These are phyloP conservation scores for Aspergillus phoenicis DNA, from an alignment of 2,329 filamentous ascomycete species.

Conservation along the genomic window DNA sequence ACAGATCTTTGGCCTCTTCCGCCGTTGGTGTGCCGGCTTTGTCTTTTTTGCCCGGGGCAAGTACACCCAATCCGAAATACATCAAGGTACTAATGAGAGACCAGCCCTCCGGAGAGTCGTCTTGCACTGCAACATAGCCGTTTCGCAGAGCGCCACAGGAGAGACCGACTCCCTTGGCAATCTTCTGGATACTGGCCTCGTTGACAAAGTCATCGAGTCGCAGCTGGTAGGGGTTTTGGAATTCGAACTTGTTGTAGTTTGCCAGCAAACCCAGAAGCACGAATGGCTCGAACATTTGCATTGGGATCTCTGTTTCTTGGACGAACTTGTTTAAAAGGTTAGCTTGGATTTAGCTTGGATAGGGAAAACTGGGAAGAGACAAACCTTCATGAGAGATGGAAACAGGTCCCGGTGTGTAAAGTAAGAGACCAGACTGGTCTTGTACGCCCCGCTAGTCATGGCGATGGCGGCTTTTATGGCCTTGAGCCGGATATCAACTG, in stretches of 20 bases:
- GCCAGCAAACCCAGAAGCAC: slow-evolving; percentile 81
- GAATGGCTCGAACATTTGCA: slow-evolving; percentile 72
- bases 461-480: slow-evolving; percentile 81
- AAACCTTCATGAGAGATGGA: slow-evolving; percentile 88
- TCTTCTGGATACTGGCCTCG: slow-evolving; percentile 79
- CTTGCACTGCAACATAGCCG: slow-evolving; percentile 81
- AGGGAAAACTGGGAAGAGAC: slow-evolving; percentile 14
- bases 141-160: slow-evolving; percentile 69
- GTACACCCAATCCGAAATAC: slow-evolving; percentile 79
- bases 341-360: slow-evolving; percentile 2
- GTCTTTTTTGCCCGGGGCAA: slow-evolving; percentile 69
- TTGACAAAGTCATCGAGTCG: slow-evolving; percentile 95
- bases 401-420: slow-evolving; percentile 94
- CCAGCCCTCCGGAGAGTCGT: slow-evolving; percentile 91
- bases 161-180: slow-evolving; percentile 73
- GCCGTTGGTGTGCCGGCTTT: slow-evolving; percentile 64
- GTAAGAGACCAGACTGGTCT: slow-evolving; percentile 90
- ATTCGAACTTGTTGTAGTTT: slow-evolving; percentile 99
- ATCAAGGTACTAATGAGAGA: slow-evolving; percentile 75
- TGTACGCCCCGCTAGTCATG: slow-evolving; percentile 89
- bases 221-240: slow-evolving; percentile 92
- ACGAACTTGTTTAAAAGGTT: slow-evolving; percentile 63
- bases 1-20: slow-evolving; percentile 80
- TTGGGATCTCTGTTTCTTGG: slow-evolving; percentile 71
- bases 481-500: slow-evolving; percentile 74